Conservation (phyloP, 768 basidiomycete genomes). For the Collybia sp. region DNA sequence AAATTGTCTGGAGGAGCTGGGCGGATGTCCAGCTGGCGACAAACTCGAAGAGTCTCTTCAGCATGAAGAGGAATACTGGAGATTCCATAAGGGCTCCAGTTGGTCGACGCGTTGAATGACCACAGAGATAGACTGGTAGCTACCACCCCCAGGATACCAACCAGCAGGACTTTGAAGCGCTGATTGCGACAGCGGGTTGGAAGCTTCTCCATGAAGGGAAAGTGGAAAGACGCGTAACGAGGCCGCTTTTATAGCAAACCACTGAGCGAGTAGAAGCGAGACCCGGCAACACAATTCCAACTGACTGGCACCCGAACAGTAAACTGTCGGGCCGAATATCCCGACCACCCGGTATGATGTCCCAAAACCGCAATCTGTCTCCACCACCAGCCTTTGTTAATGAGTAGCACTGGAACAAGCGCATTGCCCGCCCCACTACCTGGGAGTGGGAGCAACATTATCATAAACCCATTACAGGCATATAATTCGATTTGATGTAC, state of each 20-base stretch:
- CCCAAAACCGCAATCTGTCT: not conserved
- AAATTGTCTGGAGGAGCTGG: conserved; percentile 44
- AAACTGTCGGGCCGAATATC: conserved; percentile 6
- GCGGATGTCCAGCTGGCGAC: conserved; percentile 39
- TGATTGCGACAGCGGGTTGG: conserved; percentile 1
- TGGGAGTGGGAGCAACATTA: conserved; percentile 58
- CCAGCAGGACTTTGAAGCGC: conserved; percentile 15
- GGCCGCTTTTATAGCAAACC: no score
- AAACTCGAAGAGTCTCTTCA: conserved; percentile 41
- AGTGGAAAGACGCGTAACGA: no score
- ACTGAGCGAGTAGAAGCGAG: no score
- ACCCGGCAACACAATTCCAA: no score
- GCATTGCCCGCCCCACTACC: conserved; percentile 60
- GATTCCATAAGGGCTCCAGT: conserved; percentile 11
- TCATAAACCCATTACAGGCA: conserved; percentile 61
- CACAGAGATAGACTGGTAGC: conserved; percentile 12
- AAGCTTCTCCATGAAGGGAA: not conserved
- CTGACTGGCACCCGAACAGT: no score
- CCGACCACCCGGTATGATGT: conserved; percentile 3
- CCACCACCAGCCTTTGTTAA: no score
- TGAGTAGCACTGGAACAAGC: conserved; percentile 1
- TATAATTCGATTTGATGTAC: not conserved
- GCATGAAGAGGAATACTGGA: conserved; percentile 31
- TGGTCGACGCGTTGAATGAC: conserved; percentile 16
- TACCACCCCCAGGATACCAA: conserved; percentile 17